Evolutionary conservation across 2,329 filamentous ascomycete species (phyloP).

Genomic region (Fusarium sp.): DNA sequence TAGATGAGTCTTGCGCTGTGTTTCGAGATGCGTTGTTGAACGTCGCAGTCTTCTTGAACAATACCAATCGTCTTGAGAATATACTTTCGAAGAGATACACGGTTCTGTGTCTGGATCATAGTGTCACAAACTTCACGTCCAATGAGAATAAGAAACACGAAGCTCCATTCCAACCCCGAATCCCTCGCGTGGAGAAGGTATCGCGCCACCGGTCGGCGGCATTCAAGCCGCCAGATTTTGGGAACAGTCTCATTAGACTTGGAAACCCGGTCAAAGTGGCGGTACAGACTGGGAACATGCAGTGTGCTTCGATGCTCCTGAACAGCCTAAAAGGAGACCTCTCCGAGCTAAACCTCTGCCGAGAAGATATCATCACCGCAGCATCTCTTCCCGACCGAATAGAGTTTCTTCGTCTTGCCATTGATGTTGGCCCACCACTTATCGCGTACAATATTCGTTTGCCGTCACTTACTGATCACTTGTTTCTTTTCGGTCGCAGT

Average conservation of each 20-base stretch:
- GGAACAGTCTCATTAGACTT: background rate
- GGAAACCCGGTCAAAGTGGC: conserved; percentile 1
- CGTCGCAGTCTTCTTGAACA: background rate
- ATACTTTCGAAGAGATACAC: background rate
- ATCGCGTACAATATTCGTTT: background rate
- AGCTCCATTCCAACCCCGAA: background rate
- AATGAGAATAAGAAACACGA: rapidly evolving
- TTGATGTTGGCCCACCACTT: background rate
- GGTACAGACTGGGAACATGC: background rate
- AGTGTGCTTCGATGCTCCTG: background rate
- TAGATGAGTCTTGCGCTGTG: background rate
- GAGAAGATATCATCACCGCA: background rate
- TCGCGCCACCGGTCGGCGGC: background rate
- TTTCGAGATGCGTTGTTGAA: background rate
- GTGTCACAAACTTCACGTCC: rapidly evolving
- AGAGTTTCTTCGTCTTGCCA: conserved; percentile 1
- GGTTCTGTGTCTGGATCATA: background rate
- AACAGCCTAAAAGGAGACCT: background rate
- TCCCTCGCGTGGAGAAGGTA: background rate
- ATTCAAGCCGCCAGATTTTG: background rate
- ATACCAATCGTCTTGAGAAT: background rate
- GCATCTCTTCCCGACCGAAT: background rate
- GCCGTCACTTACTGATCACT: background rate
- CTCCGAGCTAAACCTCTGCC: background rate
- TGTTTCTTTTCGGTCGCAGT: background rate